Conservation (phyloP, 345 rosid genomes). For the Sonneratia caseolaris region DNA sequence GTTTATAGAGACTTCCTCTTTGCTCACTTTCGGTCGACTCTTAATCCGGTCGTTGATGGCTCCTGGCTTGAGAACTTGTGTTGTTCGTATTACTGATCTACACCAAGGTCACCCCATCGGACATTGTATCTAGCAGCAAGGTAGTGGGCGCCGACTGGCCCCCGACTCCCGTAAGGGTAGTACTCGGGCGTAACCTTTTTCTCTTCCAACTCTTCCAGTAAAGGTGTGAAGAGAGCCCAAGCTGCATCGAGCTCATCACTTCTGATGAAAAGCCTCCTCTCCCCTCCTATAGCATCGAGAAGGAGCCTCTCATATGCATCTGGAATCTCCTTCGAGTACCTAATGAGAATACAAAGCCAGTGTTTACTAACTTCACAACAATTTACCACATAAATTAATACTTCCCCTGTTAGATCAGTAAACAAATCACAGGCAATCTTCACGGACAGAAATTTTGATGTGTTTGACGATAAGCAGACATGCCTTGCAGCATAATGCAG, state of each 20-base stretch:
- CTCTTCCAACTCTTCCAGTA: conserved; percentile 69
- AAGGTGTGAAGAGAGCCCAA: conserved; percentile 76
- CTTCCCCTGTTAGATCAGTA: background rate
- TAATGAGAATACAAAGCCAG: conserved; percentile 8
- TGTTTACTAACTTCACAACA: background rate
- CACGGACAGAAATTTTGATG: background rate
- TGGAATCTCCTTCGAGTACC: conserved; percentile 91
- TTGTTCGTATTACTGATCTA: conserved; percentile 29
- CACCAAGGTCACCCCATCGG: conserved; percentile 70
- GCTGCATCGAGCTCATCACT: conserved; percentile 94
- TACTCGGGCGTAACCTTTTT: conserved; percentile 62
- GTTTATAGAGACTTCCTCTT: background rate
- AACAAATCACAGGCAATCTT: background rate
- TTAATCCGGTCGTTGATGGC: background rate
- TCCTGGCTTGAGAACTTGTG: too few relatives aligned
- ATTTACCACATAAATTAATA: background rate
- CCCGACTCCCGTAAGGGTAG: conserved; percentile 87
- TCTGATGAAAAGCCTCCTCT: conserved; percentile 79
- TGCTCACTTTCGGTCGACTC: background rate
- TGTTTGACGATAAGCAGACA: background rate
- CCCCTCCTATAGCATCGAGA: conserved; percentile 87
- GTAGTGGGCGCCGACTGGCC: conserved; percentile 89
- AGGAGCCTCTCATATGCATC: conserved; percentile 94
- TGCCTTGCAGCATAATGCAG: conserved; percentile 88
- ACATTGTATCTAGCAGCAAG: conserved; percentile 81